Conservation (phyloP, 441 rosid genomes). For the Eruca vesicaria region DNA sequence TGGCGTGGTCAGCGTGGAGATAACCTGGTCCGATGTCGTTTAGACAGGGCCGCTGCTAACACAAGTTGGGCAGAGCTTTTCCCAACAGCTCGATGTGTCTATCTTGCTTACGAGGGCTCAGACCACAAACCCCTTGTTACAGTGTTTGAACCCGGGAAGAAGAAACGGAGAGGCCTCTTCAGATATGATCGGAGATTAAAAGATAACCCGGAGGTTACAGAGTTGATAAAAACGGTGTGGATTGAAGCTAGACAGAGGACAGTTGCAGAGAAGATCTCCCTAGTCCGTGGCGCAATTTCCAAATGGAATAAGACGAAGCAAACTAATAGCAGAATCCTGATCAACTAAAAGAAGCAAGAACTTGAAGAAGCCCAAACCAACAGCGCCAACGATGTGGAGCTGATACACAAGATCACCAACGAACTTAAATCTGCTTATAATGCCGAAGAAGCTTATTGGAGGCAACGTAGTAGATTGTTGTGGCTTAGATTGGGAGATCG, state of each 20-base stretch:
- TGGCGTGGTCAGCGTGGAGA: not conserved
- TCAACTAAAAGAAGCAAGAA: not conserved
- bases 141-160: not conserved
- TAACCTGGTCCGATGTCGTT: not conserved
- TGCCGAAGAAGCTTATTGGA: not conserved
- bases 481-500: not conserved
- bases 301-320: not conserved
- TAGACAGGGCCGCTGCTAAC: not conserved
- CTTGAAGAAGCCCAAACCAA: not conserved
- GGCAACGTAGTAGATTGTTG: not conserved
- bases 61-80: not conserved
- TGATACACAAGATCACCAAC: not conserved
- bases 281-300: not conserved
- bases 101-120: not conserved
- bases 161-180: not conserved
- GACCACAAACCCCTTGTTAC: not conserved
- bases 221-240: no score
- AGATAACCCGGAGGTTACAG: not conserved
- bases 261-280: no score
- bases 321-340: not conserved
- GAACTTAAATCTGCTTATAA: not conserved
- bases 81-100: not conserved
- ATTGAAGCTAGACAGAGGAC: no score
- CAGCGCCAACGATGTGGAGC: not conserved
- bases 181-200: not conserved